phyloP scores from a whole-genome alignment of 1,284 basidiomycete genomes.

The Sphaerobolus stellatus region DNA sequence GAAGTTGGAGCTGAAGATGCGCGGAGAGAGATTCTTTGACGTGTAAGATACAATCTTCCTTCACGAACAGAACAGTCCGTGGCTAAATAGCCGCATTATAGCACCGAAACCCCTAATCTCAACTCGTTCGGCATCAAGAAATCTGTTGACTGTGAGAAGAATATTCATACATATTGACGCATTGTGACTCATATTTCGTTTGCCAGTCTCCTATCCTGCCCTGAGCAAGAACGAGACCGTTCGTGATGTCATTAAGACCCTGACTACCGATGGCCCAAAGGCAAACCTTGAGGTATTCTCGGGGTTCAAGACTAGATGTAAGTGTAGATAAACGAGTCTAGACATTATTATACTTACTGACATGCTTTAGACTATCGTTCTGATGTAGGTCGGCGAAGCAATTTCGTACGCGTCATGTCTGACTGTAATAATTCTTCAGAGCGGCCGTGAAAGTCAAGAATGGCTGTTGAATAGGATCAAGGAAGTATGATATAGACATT shows the following conservation, averaged over 20 bases:
- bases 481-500: slow-evolving; percentile 46
- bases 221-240: slow-evolving; percentile 61
- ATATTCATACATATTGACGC: slow-evolving; percentile 33
- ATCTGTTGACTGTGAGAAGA: slow-evolving; percentile 34
- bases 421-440: slow-evolving; percentile 40
- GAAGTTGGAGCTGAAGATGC: slow-evolving; percentile 48
- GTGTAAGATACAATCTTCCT: slow-evolving; percentile 52
- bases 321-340: slow-evolving; percentile 27
- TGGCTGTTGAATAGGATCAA: slow-evolving; percentile 79
- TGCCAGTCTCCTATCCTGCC: slow-evolving; percentile 51
- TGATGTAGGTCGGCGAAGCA: slow-evolving; percentile 47
- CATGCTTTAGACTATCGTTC: slow-evolving; percentile 70
- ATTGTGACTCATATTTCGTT: background rate
- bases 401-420: background rate
- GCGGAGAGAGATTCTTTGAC: slow-evolving; percentile 81
- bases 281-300: slow-evolving; percentile 73
- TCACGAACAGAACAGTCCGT: slow-evolving; percentile 19
- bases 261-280: slow-evolving; percentile 66
- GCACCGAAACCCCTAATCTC: slow-evolving; percentile 72
- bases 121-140: slow-evolving; percentile 45
- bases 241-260: slow-evolving; percentile 57
- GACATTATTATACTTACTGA: slow-evolving; percentile 31
- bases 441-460: slow-evolving; percentile 76
- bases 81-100: slow-evolving; percentile 32
- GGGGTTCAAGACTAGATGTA: slow-evolving; percentile 70